These are phyloP conservation scores for Ganoderma resinaceum DNA, from an alignment of 1,284 basidiomycete genomes.

Conservation along the genomic window DNA sequence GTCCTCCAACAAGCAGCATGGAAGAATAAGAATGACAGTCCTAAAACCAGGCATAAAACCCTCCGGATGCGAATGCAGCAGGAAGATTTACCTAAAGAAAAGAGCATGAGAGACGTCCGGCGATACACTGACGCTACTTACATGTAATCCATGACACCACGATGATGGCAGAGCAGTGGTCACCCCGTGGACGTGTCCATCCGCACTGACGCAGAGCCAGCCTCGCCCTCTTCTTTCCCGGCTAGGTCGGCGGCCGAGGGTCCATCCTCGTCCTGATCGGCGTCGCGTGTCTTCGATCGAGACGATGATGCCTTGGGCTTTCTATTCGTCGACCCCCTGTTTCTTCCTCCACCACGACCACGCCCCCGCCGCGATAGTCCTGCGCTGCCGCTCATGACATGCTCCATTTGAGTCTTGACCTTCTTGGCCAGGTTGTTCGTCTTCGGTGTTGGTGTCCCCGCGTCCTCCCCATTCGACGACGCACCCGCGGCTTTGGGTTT, in stretches of 20 bases:
- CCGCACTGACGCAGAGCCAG: conserved; percentile 11
- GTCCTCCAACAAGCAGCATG: background rate
- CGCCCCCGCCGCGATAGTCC: conserved; percentile 26
- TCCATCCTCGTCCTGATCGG: background rate
- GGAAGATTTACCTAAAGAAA: conserved; percentile 19
- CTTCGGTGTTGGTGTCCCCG: conserved; percentile 15
- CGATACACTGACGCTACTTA: background rate
- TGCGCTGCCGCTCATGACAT: conserved; percentile 27
- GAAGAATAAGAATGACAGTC: background rate
- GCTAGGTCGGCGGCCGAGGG: background rate
- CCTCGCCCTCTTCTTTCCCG: background rate
- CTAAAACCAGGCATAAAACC: background rate
- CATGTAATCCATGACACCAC: background rate
- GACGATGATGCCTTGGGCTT: background rate
- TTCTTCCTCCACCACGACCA: conserved; percentile 18
- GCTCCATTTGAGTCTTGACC: conserved; percentile 28
- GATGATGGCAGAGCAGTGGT: background rate
- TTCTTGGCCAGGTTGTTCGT: conserved; percentile 25
- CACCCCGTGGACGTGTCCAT: conserved; percentile 25
- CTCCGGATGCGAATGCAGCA: background rate
- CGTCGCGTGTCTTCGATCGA: conserved; percentile 12
- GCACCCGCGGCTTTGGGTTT: conserved; percentile 44
- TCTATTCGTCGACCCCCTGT: conserved; percentile 21
- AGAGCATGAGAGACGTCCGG: conserved; percentile 4
- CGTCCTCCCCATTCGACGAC: conserved; percentile 4